Base-by-base conservation (phyloP, 495 filamentous ascomycete genomes). In the Aspergillus campestris region DNA sequence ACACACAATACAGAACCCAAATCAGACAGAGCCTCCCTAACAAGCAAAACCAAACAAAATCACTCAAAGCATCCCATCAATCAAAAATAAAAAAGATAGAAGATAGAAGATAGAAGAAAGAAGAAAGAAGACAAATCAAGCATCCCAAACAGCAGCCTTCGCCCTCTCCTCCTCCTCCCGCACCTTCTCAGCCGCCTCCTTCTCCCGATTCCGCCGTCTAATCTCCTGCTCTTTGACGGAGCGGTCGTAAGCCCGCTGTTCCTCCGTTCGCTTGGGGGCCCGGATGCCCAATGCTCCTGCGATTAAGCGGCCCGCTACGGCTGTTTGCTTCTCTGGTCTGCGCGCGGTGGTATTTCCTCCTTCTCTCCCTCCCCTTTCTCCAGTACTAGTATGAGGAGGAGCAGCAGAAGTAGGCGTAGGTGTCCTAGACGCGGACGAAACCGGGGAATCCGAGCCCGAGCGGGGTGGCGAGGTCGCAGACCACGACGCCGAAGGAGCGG, bases 251-350 rank as follows among this genome's bases (percentile, higher is more conserved):
- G 85, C 84, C 47, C 73, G 71, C 72, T 95, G 83, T 67, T 96
- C 91, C 57, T 94, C 88, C 8, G 86, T 96, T 58, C 76, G 74
- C 70, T 79, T 84, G 28, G 86, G 87, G 31, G 86, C 79, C 48
- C 79, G 78, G 34, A 97, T 78, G 5, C 92, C 92, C 54, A 98
- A 68, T 6, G 84, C 92, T 15, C 80, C 86, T 0, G 89, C 88
- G 58, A 98, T 96, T 81, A 98, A 72, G 51, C 92, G 74, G 45
- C 84, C 78, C 24, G 92, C 92, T 35, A 91, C 87, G 3, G 89
- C 88, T 48, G 90, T 92, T 47, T 90, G 90, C 66, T 92, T 98
- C 67, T 94, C 89, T 0, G 89, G 92, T 44, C 89, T 62, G 36
- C 68, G 62, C 13, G 52, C 52, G 30, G 18, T 24, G 18, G 18